Conservation (phyloP, 768 basidiomycete species). For the Sarcodon sp. region DNA sequence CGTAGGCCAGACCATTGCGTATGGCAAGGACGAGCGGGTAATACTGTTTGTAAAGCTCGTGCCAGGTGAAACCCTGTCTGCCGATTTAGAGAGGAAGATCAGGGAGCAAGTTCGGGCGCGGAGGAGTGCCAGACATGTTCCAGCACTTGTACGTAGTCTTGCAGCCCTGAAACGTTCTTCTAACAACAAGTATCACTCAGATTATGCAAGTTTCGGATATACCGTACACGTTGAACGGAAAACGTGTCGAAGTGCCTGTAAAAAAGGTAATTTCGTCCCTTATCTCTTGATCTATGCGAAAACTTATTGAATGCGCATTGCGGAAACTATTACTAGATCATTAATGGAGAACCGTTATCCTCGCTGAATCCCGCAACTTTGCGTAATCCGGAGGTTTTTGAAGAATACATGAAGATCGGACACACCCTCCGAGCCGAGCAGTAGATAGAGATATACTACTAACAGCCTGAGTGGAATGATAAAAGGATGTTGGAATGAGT, state of each 20-base stretch:
- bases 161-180: background rate
- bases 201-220: constrained; percentile 60
- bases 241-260: constrained; percentile 68
- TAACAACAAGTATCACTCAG: constrained; percentile 18
- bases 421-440: constrained; percentile 33
- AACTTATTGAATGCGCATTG: background rate
- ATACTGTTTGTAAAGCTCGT: constrained; percentile 61
- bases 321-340: constrained; percentile 33
- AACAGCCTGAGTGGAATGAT: too few relatives aligned
- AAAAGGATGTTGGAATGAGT: too few relatives aligned
- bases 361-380: constrained; percentile 63
- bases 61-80: constrained; percentile 32
- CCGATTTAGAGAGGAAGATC: constrained; percentile 40
- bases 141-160: constrained; percentile 38
- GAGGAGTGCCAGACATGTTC: constrained; percentile 67
- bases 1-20: constrained; percentile 55
- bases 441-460: constrained; percentile 1
- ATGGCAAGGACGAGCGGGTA: constrained; percentile 62
- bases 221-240: constrained; percentile 73
- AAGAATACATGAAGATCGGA: constrained; percentile 46
- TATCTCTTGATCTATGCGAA: constrained; percentile 3
- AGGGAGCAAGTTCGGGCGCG: constrained; percentile 46
- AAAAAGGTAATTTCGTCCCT: constrained; percentile 40
- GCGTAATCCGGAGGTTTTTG: constrained; percentile 60
- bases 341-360: constrained; percentile 62